Base-by-base conservation (phyloP, 2,329 filamentous ascomycete species). In the Blastomyces silverae region DNA sequence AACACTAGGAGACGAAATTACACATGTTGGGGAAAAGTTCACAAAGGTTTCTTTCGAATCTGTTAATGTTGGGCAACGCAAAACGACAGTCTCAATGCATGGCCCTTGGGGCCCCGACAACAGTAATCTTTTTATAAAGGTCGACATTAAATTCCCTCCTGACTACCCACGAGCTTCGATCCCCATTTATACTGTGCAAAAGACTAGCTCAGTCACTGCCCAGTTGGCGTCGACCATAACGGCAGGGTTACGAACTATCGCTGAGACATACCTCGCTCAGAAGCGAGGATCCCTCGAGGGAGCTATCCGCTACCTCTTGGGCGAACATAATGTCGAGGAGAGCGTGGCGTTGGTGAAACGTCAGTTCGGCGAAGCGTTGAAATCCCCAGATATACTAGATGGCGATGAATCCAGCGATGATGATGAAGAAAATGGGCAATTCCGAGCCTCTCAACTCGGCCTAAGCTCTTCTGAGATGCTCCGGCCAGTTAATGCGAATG, bases 361-460 rank as follows among this genome's bases (percentile, higher is more conserved):
- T 13, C 82, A 86, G 68, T 87, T 89, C 68, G 75, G 86, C 63
- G 75, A 76, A 63, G 75, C 78, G 66, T 68, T 80, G 63, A 78
- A 81, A 67, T 76, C 78, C 56, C 75, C 79, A 17, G 74, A 79
- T 61, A 73, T 74, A 58, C 64, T 81, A 48, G 79, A 76, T 39
- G 89, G 90, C 65, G 91, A 94, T 68, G 93, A 90, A 69, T 97
- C 91, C 2, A 95, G 90, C 70, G 89, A 91, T 67, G 89, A 91
- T 66, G 90, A 92, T 68, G 90, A 92, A 65, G 77, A 79, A 65
- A 73, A 80, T 64, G 75, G 77, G 20, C 67, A 78, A 71, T 74
- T 74, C 64, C 76, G 78, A 63, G 77, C 74, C 28, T 77, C 80
- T 64, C 77, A 79, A 52, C 69, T 82, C 62, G 79, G 79, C 34